Evolutionary conservation across 1,284 basidiomycete species (phyloP), one percentile per base, ranked within the genome.

Genomic region (Athelia psychrophila): DNA sequence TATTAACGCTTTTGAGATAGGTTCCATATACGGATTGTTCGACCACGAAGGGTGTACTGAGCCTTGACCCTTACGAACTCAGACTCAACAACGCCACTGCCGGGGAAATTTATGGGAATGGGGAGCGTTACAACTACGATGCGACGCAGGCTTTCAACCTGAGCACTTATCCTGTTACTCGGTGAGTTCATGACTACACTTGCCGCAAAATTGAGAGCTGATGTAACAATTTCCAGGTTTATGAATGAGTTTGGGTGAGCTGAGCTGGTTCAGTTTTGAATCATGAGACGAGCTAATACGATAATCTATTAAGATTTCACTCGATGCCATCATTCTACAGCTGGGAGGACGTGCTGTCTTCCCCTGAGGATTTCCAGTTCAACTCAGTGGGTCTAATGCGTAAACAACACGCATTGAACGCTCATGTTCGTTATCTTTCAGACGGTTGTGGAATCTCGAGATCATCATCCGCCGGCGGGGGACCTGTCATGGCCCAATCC

Each of bases 281-380:
- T 40, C 27, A 53, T 40, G n/a, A n/a, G n/a, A n/a, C n/a, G n/a
- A n/a, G 30, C 4, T 50, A 6, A 42, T 42, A 18, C 9, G 20
- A 24, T 23, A 9, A 33, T 35, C 27, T 5, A 13, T 9, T 23
- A n/a, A 82, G 81, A 18, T 84, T 83, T 66, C 83, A 83, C 60
- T 83, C 82, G 0, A 79, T 84, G 75, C 81, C 83, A 0, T 84
- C 80, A 0, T 80, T 85, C 64, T 81, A 81, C 57, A 78, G 73
- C 49, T 83, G 82, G 77, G 75, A 84, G 60, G 78, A 83, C 56
- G 79, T 82, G 1, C 74, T 86, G 16, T 58, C 66, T 15, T 74
- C 73, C 3, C 69, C 74, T 0, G 73, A 73, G 12, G 79, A 80
- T 56, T 84, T 80, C 64, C 68, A 69, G 13, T 83, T 85, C 70